Evolutionary conservation across 306 rosid species (phyloP).

Genomic region (Quercus cerris): DNA sequence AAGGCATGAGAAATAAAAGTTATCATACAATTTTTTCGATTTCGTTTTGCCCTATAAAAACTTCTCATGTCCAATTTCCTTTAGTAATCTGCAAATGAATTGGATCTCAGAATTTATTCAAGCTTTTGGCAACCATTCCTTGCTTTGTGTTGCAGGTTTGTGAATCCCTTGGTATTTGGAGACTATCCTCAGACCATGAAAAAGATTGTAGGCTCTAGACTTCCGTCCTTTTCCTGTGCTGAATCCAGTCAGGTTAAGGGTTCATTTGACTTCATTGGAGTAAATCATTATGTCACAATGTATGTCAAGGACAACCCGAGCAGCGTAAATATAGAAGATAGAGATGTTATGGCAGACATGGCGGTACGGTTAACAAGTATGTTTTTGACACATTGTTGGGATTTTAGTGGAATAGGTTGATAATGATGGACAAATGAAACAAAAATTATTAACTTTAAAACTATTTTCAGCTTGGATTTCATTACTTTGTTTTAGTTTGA

Average conservation of each 20-base stretch:
- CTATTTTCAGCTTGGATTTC: background rate
- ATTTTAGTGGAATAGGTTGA: too few species aligned
- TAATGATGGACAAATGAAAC: too few species aligned
- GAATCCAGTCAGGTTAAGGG: conserved; percentile 50
- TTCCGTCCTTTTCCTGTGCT: conserved; percentile 43
- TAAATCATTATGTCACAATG: conserved; percentile 30
- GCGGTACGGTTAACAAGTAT: conserved; percentile 4
- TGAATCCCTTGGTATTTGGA: conserved; percentile 58
- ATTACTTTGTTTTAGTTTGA: background rate
- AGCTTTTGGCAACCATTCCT: background rate
- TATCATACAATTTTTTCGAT: too few species aligned
- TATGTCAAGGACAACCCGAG: conserved; percentile 24
- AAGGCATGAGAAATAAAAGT: too few species aligned
- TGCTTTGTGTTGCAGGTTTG: conserved; percentile 35
- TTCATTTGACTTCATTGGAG: conserved; percentile 58
- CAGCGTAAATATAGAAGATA: conserved; percentile 1
- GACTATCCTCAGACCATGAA: conserved; percentile 59
- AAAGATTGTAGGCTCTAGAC: conserved; percentile 50
- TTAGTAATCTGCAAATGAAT: background rate
- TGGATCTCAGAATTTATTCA: background rate
- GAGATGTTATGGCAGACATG: conserved; percentile 19
- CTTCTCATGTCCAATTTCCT: background rate
- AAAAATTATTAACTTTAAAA: too few species aligned
- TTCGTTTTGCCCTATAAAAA: too few species aligned
- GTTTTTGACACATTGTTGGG: background rate